Percentiles rank a stretch among this genome's conserved stretches.
These are phyloP conservation scores for Ilyonectria robusta DNA, from an alignment of 2,329 filamentous ascomycete genomes.

Conservation along the genomic window DNA sequence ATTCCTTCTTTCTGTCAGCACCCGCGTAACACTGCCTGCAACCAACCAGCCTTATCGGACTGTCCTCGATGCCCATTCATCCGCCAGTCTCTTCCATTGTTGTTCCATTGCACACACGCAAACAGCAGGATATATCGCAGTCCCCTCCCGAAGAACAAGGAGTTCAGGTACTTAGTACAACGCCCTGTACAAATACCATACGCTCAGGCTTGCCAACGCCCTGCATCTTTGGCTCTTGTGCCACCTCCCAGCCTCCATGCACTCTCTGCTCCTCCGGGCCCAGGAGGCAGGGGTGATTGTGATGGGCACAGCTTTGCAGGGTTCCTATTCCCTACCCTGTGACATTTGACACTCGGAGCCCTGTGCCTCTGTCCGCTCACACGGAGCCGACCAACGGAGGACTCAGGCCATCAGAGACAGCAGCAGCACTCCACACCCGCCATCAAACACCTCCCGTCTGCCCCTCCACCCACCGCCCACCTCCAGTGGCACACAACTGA, in stretches of 20 bases:
- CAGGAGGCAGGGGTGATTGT: constrained; percentile 31
- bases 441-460: constrained; percentile 26
- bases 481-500: constrained; percentile 27
- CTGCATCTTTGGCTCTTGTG: neutral
- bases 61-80: constrained; percentile 3
- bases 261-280: constrained; percentile 2
- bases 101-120: constrained; percentile 8
- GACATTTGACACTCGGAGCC: constrained; percentile 23
- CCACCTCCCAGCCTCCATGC: constrained; percentile 19
- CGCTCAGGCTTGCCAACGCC: constrained; percentile 13
- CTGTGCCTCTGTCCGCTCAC: constrained; percentile 18
- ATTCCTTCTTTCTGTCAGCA: constrained; percentile 31
- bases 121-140: constrained; percentile 8
- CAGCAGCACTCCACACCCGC: constrained; percentile 18
- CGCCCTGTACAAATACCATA: constrained; percentile 3
- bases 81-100: constrained; percentile 7
- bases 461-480: constrained; percentile 24
- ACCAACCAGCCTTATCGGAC: constrained; percentile 27
- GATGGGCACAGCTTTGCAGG: constrained; percentile 34
- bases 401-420: constrained; percentile 23
- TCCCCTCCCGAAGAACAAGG: constrained; percentile 13
- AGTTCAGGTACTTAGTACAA: constrained; percentile 4
- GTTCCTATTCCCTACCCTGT: constrained; percentile 33
- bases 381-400: constrained; percentile 31
- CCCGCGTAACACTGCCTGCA: constrained; percentile 14